A percentile compares a stretch with the other conserved stretches of the same genome.
Evolutionary conservation across 2,329 filamentous ascomycete genomes (phyloP).

Genomic region (Blastomyces parvus): DNA sequence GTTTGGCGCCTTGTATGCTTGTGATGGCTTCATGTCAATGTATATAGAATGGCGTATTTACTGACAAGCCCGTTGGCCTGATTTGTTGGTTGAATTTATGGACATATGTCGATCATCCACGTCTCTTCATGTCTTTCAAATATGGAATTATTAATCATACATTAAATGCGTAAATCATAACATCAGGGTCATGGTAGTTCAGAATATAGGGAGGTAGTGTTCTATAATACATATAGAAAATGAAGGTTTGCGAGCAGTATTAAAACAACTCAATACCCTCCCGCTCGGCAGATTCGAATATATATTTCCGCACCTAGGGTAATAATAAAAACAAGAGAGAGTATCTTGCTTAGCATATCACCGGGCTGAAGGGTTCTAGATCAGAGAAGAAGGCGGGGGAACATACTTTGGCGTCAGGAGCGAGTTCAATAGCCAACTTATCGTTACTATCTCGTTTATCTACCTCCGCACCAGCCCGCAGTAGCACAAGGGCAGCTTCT

Average conservation of each 20-base stretch:
- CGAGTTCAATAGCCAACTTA: slow-evolving; percentile 64
- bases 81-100: neutral
- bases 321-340: neutral
- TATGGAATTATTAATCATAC: neutral
- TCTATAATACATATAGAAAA: neutral
- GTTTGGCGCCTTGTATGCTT: neutral
- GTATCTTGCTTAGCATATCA: neutral
- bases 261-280: slow-evolving; percentile 64
- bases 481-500: slow-evolving; percentile 69
- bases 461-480: slow-evolving; percentile 76
- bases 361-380: neutral
- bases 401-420: slow-evolving; percentile 71
- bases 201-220: neutral
- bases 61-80: neutral
- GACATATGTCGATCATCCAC: neutral
- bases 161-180: neutral
- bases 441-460: slow-evolving; percentile 68
- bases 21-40: neutral
- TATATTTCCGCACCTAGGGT: slow-evolving; percentile 60
- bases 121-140: neutral
- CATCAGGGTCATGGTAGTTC: neutral
- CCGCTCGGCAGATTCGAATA: slow-evolving; percentile 66
- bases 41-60: slow-evolving; percentile 6
- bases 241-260: neutral
- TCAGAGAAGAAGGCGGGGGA: neutral